These are phyloP conservation scores for Penicillium olsonii DNA, from an alignment of 2,329 filamentous ascomycete genomes.

Conservation along the genomic window DNA sequence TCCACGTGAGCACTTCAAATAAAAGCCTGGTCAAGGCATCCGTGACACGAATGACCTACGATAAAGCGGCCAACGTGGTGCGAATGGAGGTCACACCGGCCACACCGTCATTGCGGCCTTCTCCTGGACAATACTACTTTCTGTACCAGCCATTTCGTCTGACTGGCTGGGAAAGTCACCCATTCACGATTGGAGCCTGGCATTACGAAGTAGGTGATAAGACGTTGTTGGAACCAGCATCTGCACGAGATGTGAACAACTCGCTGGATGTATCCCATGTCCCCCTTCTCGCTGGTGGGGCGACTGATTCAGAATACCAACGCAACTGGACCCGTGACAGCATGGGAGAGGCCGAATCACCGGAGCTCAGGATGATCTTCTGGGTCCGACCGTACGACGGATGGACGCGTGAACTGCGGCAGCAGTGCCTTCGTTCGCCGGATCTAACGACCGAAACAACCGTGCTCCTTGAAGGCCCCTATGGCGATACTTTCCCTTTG, in stretches of 20 bases:
- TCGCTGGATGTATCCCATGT: constrained; percentile 21
- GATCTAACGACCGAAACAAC: constrained; percentile 28
- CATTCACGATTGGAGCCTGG: constrained; percentile 49
- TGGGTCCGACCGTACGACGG: constrained; percentile 54
- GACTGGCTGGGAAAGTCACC: constrained; percentile 54
- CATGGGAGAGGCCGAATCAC: neutral
- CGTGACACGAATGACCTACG: constrained; percentile 45
- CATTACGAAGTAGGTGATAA: constrained; percentile 15
- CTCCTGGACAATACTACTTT: constrained; percentile 54
- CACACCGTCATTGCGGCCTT: constrained; percentile 34
- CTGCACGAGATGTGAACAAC: constrained; percentile 6
- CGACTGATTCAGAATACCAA: neutral
- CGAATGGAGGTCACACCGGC: constrained; percentile 47
- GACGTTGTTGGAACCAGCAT: neutral
- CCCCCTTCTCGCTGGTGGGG: constrained; percentile 27
- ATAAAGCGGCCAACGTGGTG: constrained; percentile 48
- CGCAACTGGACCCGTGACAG: neutral
- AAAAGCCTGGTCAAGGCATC: constrained; percentile 29
- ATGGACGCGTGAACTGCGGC: constrained; percentile 51
- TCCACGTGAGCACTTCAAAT: constrained; percentile 33
- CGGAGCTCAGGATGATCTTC: constrained; percentile 45
- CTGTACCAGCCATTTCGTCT: constrained; percentile 49
- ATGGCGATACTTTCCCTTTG: constrained; percentile 47
- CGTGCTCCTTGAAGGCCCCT: constrained; percentile 54
- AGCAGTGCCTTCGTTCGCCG: constrained; percentile 34